A percentile compares a stretch with the other conserved stretches of the same genome.
Evolutionary conservation across 495 filamentous ascomycete species (phyloP).

Genomic region (Pseudotulostoma volvatum): DNA sequence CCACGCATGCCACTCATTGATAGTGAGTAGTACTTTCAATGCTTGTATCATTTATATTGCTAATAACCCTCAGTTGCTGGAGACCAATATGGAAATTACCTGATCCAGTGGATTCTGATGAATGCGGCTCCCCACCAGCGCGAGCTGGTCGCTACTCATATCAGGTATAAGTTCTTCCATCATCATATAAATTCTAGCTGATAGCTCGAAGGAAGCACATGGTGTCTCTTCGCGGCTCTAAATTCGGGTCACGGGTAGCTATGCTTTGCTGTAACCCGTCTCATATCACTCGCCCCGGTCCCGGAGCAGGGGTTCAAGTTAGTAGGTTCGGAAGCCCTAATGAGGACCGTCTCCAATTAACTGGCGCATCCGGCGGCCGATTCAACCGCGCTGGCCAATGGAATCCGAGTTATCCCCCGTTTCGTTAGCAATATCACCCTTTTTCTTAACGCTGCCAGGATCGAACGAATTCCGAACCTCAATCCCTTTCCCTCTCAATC

Average conservation of each 20-base stretch:
- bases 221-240: constrained; percentile 95
- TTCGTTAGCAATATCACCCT: too few relatives aligned
- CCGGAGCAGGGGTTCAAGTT: constrained; percentile 50
- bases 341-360: constrained; percentile 23
- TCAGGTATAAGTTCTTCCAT: constrained; percentile 37
- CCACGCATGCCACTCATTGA: constrained; percentile 96
- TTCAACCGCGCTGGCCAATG: constrained; percentile 25
- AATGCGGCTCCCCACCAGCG: constrained; percentile 74
- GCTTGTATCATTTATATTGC: too few relatives aligned
- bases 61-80: constrained; percentile 49
- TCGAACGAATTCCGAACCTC: too few relatives aligned
- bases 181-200: constrained; percentile 3
- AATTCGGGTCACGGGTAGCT: constrained; percentile 93
- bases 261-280: constrained; percentile 97
- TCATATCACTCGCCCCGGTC: constrained; percentile 67
- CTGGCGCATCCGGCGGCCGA: constrained; percentile 16
- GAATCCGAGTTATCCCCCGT: constrained; percentile 21
- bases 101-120: constrained; percentile 91
- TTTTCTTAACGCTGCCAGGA: too few relatives aligned
- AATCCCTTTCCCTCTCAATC: too few relatives aligned
- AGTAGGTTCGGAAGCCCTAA: constrained; percentile 42
- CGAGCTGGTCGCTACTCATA: constrained; percentile 82
- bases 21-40: constrained; percentile 50
- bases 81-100: constrained; percentile 96
- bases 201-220: constrained; percentile 62